A percentile compares a stretch with the other conserved stretches of the same genome.
Conservation (phyloP, 768 basidiomycete genomes). For the Kwoniella dendrophila region DNA sequence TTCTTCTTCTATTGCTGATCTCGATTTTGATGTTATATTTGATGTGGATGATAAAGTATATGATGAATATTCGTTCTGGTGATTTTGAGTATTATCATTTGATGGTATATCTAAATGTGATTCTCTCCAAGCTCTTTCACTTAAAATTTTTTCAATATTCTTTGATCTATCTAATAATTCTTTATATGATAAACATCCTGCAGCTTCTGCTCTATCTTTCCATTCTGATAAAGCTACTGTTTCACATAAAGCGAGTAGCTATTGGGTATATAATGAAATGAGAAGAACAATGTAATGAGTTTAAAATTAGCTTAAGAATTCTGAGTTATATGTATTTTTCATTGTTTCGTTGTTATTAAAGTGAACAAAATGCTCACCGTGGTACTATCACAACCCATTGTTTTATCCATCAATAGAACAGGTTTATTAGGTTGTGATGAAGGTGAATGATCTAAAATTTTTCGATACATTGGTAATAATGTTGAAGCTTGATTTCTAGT, state of each 20-base stretch:
- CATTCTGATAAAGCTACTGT: conserved; percentile 29
- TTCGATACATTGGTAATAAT: conserved; percentile 20
- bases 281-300: no score
- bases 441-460: conserved; percentile 14
- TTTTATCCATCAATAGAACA: conserved; percentile 21
- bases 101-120: conserved; percentile 14
- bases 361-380: conserved; percentile 19
- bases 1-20: not conserved
- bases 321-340: no score
- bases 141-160: conserved; percentile 19
- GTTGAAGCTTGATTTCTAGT: conserved; percentile 21
- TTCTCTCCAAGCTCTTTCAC: conserved; percentile 28
- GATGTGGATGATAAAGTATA: not conserved
- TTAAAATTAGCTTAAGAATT: not conserved
- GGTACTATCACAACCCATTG: conserved; percentile 33
- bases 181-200: conserved; percentile 18
- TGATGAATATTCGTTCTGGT: no score
- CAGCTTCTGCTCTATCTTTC: conserved; percentile 18
- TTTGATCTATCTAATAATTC: conserved; percentile 24
- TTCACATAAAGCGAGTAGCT: conserved; percentile 29
- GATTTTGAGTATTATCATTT: no score
- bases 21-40: not conserved
- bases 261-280: no score
- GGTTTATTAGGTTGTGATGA: not conserved
- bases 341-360: no score